phyloP scores from a whole-genome alignment of 2,329 filamentous ascomycete genomes.

The Penicillium corylophilum region DNA sequence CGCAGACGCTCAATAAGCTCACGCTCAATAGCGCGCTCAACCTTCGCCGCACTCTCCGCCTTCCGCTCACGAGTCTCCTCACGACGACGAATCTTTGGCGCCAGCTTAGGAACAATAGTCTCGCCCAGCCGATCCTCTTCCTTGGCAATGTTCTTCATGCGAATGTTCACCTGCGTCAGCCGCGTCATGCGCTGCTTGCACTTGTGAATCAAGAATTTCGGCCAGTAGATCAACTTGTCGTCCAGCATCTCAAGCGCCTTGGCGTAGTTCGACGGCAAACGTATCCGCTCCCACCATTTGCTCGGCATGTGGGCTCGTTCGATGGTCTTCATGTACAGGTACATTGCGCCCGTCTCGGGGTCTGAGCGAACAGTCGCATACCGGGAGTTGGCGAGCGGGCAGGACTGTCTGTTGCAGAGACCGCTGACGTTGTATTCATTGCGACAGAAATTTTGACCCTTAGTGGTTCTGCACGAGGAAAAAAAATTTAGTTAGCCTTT shows the following conservation, averaged over 20 bases:
- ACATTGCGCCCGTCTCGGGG: constrained; percentile 75
- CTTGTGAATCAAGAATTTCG: constrained; percentile 89
- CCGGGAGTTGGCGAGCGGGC: constrained; percentile 84
- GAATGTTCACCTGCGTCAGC: constrained; percentile 85
- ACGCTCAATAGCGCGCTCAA: constrained; percentile 92
- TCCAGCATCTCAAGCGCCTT: constrained; percentile 87
- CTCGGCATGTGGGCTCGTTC: constrained; percentile 84
- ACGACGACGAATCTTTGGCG: constrained; percentile 80
- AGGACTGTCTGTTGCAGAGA: constrained; percentile 82
- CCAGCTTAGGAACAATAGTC: constrained; percentile 80
- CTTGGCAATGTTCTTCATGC: constrained; percentile 72
- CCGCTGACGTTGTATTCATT: constrained; percentile 89
- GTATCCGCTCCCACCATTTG: constrained; percentile 93
- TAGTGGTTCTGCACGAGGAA: constrained; percentile 62
- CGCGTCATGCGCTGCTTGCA: constrained; percentile 95
- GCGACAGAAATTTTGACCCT: constrained; percentile 89
- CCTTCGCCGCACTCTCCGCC: constrained; percentile 80
- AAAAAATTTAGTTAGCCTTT: constrained; percentile 7
- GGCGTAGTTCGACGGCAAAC: constrained; percentile 84
- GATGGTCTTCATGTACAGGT: constrained; percentile 95
- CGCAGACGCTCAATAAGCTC: constrained; percentile 88
- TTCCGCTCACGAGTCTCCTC: constrained; percentile 75
- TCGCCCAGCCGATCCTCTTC: constrained; percentile 90
- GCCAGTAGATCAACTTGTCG: constrained; percentile 84
- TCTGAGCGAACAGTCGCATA: constrained; percentile 90